Base-by-base conservation (phyloP, 495 filamentous ascomycete genomes). In the Margaritispora aquatica region DNA sequence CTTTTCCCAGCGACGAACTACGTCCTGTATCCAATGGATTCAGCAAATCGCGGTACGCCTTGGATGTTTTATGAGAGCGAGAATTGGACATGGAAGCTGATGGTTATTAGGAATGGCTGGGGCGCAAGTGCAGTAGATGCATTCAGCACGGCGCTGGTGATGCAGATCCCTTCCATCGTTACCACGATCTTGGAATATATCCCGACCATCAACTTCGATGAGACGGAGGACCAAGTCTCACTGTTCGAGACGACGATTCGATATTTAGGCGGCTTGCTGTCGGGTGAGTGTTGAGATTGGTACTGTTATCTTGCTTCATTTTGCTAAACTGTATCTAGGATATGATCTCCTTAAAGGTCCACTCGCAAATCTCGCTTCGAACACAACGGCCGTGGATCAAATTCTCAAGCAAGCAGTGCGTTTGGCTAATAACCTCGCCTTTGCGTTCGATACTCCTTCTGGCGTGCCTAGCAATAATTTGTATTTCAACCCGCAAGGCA, bases 201-300 rank as follows among this genome's bases (percentile, higher is more conserved):
- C 46, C 74, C 79, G 0, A 76, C 69, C 0, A 82, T 95, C 62
- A 75, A 96, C 71, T 96, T 89, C 61, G 78, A 78, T 52, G 74
- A 71, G 19, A 87, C 88, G 2, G 57, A 66, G 1, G 71, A 70
- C 7, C 74, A 73, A 15, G 83, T 95, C 60, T 91, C 86, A 57
- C 73, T 96, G 26, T 96, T 96, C 59, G 90, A 96, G 72, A 96
- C 90, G 1, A 95, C 89, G 1, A 96, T 96, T 65, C 86, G 90
- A 2, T 96, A 95, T 63, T 74, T 96, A 2, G 90, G 77, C 17
- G 91, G 91, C 19, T 75, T 96, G 62, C 62, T 95, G 44, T 88
- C 91, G 9, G 75, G 78, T 79, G 63, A 64, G 64, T 36, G 46
- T 15, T 48, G 11, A 17, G 2, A 8, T 36, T 23, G 58, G n/a